Evolutionary conservation across 805 yeast species (phyloP).

Genomic region (Hermanozyma aechmeae): DNA sequence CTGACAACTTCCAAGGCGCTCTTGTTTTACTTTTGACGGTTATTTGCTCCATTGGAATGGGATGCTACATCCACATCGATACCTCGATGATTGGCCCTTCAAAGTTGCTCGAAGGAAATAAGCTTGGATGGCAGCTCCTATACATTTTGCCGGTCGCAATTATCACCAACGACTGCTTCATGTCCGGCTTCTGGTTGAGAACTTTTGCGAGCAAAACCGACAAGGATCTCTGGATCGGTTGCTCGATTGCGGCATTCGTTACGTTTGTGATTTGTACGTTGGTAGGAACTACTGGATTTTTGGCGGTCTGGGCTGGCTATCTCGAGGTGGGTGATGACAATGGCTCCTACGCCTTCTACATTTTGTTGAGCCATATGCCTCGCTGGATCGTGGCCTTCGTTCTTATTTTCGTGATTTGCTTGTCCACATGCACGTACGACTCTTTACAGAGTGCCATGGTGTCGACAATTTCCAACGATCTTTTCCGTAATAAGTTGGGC

Average conservation of each 20-base stretch:
- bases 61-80: slow-evolving; percentile 60
- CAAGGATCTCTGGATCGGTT: slow-evolving; percentile 66
- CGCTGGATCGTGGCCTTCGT: slow-evolving; percentile 82
- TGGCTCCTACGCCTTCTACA: slow-evolving; percentile 64
- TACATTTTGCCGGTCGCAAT: slow-evolving; percentile 82
- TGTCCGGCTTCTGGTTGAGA: slow-evolving; percentile 91
- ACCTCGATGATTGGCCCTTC: slow-evolving; percentile 53
- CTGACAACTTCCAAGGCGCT: slow-evolving; percentile 79
- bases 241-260: slow-evolving; percentile 64
- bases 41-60: slow-evolving; percentile 72
- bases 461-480: slow-evolving; percentile 81
- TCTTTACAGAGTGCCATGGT: slow-evolving; percentile 83
- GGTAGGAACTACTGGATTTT: slow-evolving; percentile 74
- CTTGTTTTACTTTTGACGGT: slow-evolving; percentile 59
- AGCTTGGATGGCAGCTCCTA: slow-evolving; percentile 81
- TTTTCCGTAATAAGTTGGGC: slow-evolving; percentile 73
- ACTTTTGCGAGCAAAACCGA: slow-evolving; percentile 82
- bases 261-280: slow-evolving; percentile 56
- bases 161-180: slow-evolving; percentile 80
- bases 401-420: slow-evolving; percentile 58
- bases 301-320: slow-evolving; percentile 87
- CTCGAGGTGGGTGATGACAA: slow-evolving; percentile 38
- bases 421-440: slow-evolving; percentile 86
- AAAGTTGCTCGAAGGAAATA: slow-evolving; percentile 54
- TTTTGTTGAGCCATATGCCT: slow-evolving; percentile 64